Base-by-base conservation (phyloP, 495 filamentous ascomycete genomes). In the Aspergillus leporis region DNA sequence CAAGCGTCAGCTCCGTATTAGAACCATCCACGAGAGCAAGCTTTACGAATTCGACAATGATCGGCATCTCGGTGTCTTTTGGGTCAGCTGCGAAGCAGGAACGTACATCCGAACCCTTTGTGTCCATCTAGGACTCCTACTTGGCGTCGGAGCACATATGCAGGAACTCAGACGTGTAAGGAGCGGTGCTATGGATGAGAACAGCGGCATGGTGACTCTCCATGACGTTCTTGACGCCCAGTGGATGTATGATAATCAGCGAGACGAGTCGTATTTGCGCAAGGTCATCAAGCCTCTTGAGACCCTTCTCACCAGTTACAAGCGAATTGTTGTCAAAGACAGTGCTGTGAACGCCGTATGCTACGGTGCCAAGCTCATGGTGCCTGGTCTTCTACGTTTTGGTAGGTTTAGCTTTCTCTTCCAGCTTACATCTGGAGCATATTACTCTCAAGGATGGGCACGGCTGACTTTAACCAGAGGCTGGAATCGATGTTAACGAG, bases 21-120 rank as follows among this genome's bases (percentile, higher is more conserved):
- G 94, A 72, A 96, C 94, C 12, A 96, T 98, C 67, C 87, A 97
- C 74, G 90, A 97, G 77, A 92, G 89, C 81, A 93, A 93, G 76
- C 79, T 97, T 34, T 88, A 92, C 66, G 93, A 98, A 76, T 98
- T 97, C 69, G 94, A 98, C 75, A 96, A 98, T 72, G 92, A 98
- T 56, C 86, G 94, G 60, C 91, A 97, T 69, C 84, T 98, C n/a
- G 95, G 89, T 73, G 92, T 98, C 32, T 98, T 98, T 84, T 97
- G 94, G 94, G 95, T 98, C 58, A 93, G 90, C 74, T 98, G 94
- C 73, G 94, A 98, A 76, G 94, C 94, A 60, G 94, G 94, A 68
- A 98, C 94, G 32, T 98, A 98, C 70, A 97, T 98, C 71, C 89
- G 94, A 76, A 98, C 95, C 13, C 85, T 98, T 21, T 98, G 94